phyloP scores from a whole-genome alignment of 2,329 filamentous ascomycete genomes.

The Tolypocladium capitatum region DNA sequence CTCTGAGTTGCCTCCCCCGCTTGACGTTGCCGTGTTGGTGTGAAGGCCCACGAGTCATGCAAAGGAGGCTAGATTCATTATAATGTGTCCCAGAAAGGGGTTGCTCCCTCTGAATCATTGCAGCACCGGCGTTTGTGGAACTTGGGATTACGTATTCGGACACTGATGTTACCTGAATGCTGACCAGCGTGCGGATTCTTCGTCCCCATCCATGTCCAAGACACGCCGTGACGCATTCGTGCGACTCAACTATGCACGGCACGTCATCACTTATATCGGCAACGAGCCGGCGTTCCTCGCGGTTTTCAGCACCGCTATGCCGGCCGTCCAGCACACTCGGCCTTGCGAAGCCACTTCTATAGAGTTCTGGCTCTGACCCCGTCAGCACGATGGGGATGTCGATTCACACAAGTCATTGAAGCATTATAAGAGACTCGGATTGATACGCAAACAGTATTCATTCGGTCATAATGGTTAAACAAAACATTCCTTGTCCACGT shows the following conservation, averaged over 20 bases:
- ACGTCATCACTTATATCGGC: slow-evolving; percentile 51
- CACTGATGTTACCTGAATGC: background rate
- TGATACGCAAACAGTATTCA: too few relatives aligned
- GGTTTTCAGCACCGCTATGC: slow-evolving; percentile 60
- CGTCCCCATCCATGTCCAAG: slow-evolving; percentile 41
- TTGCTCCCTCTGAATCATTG: too few relatives aligned
- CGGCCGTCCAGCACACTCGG: slow-evolving; percentile 44
- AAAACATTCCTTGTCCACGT: background rate
- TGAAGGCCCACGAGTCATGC: too few relatives aligned
- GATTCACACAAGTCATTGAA: too few relatives aligned
- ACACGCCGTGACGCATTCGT: slow-evolving; percentile 38
- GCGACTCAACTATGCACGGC: slow-evolving; percentile 50
- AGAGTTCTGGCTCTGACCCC: slow-evolving; percentile 45
- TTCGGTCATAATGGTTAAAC: too few relatives aligned
- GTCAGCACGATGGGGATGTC: slow-evolving; percentile 58
- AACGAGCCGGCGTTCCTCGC: slow-evolving; percentile 49
- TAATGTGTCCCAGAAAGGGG: too few relatives aligned
- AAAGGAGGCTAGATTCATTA: too few relatives aligned
- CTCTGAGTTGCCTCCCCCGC: too few relatives aligned
- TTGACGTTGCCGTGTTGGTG: too few relatives aligned
- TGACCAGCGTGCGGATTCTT: slow-evolving; percentile 18
- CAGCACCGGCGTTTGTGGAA: too few relatives aligned
- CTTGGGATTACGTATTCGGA: too few relatives aligned
- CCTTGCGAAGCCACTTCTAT: slow-evolving; percentile 45
- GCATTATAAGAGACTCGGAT: too few relatives aligned